Evolutionary conservation across 83 land plant genomes (phyloP).

Genomic region (Picea engelmannii): DNA sequence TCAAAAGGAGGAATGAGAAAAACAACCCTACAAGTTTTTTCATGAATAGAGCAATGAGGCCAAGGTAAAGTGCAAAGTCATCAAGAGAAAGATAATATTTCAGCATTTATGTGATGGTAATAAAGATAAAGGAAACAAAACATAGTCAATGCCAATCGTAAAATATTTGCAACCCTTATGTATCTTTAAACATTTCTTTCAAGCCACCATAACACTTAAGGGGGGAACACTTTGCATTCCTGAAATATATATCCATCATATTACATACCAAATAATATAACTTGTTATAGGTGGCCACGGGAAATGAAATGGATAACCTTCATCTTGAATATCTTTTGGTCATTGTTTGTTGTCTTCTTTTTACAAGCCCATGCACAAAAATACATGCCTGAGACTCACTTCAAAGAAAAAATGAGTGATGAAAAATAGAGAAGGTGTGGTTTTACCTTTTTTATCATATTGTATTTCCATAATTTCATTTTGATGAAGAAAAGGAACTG

Average conservation of each 20-base stretch:
- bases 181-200: conserved; percentile 61
- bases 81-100: conserved; percentile 95
- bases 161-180: conserved; percentile 84
- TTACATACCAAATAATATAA: conserved; percentile 59
- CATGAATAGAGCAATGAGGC: conserved; percentile 51
- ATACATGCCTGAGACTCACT: too few species aligned
- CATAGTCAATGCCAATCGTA: conserved; percentile 79
- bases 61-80: conserved; percentile 68
- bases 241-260: conserved; percentile 68
- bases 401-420: too few species aligned
- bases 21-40: conserved; percentile 73
- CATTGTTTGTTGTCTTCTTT: too few species aligned
- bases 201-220: conserved; percentile 59
- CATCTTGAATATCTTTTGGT: conserved; percentile 2
- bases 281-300: conserved; percentile 40
- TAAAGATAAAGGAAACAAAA: conserved; percentile 76
- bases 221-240: conserved; percentile 53
- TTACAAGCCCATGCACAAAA: too few species aligned
- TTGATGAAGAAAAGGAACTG: too few species aligned
- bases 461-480: too few species aligned
- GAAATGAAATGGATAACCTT: conserved; percentile 12
- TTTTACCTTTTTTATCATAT: too few species aligned
- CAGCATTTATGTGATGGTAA: conserved; percentile 71
- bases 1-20: conserved; percentile 74
- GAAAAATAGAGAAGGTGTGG: too few species aligned